Base-by-base conservation (phyloP, 768 basidiomycete species). In the Cystofilobasidium ferigula region DNA sequence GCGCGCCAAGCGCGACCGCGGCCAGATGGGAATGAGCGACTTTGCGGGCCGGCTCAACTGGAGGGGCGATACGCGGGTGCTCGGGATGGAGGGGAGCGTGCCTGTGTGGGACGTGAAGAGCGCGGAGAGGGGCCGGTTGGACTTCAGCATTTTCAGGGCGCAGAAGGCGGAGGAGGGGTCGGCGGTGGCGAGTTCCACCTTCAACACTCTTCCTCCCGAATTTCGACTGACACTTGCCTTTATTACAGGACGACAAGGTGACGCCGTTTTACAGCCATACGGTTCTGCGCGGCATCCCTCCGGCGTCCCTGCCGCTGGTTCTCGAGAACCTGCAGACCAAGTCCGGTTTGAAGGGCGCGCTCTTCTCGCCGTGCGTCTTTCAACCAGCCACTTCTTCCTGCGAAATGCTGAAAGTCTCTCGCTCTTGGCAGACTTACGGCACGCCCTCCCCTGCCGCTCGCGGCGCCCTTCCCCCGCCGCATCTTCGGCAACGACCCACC, bases 51-150 rank as follows among this genome's bases (percentile, higher is more conserved):
- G 80, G 48, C 75, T 88, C 48, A 83, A 82, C 68, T 80, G 81
- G 78, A 78, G 80, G 26, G 81, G 79, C 34, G 75, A 78, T 40
- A 80, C 80, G 48, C 81, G 81, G 2, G 83, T 87, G 67, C 79
- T 79, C 38, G 77, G 82, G 57, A 78, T 89, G 18, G 76, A 76
- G 60, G 87, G 87, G 9, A 74, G 77, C 7, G 79, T 85, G 62
- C 83, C 82, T 3, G 71, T 81, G 24, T 71, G 73, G 59, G 45
- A 62, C 63, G 22, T 71, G 0, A 26, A 28, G 36, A 36, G 22
- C 1, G 51, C 62, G 5, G 47, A 45, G 30, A 28, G 40, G 32
- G 57, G 53, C 20, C 35, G 42, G 1, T 66, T 38, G 58, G 58
- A 66, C 38, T 66, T 66, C 30, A 66, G 64, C 16, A 42, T 22